Percentiles rank a stretch among this genome's conserved stretches.
These are phyloP conservation scores for Clonostachys sp. DNA, from an alignment of 2,329 filamentous ascomycete species.

Conservation along the genomic window DNA sequence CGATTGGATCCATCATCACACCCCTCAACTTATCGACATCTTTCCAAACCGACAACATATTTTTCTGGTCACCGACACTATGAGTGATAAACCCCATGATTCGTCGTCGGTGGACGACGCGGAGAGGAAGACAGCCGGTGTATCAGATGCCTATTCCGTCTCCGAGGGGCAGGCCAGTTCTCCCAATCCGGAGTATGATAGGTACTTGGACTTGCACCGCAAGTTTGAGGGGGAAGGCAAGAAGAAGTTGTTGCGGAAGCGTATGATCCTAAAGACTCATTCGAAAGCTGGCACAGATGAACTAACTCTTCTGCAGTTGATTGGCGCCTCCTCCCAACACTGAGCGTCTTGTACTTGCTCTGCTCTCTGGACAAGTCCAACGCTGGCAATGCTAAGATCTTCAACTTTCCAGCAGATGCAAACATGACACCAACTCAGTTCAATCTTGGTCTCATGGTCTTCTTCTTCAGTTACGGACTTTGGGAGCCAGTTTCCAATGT, in stretches of 20 bases:
- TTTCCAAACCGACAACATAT: too few species aligned
- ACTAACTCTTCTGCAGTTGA: not conserved
- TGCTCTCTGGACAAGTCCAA: not conserved
- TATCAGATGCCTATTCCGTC: not conserved
- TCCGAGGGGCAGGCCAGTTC: not conserved
- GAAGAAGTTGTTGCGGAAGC: not conserved
- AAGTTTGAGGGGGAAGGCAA: not conserved
- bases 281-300: not conserved
- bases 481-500: constrained; percentile 69
- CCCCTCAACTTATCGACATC: too few species aligned
- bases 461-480: constrained; percentile 48
- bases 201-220: not conserved
- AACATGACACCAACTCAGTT: constrained; percentile 6
- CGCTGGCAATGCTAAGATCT: not conserved
- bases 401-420: constrained; percentile 5
- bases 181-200: not conserved
- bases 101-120: not conserved
- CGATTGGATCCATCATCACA: too few species aligned
- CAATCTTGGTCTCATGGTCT: not conserved
- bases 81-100: not conserved
- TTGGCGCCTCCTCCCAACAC: not conserved
- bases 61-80: not conserved
- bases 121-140: not conserved
- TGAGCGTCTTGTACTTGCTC: not conserved
- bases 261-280: not conserved